Base-by-base conservation (phyloP, 2,329 filamentous ascomycete species). In the Xylariaceae sp. region DNA sequence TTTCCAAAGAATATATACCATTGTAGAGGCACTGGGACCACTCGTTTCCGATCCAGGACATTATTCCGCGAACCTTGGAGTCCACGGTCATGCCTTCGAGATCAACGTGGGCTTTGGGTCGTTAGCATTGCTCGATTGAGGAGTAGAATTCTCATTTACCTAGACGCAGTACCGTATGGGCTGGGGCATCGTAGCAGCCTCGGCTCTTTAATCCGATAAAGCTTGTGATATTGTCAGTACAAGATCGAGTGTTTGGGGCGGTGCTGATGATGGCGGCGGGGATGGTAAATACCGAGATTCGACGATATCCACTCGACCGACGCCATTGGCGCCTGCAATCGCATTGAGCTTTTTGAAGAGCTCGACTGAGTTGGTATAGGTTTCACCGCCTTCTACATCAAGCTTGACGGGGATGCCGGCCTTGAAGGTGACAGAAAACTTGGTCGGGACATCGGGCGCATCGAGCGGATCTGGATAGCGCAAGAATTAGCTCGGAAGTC, bases 291-390 rank as follows among this genome's bases (percentile, higher is more conserved):
- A 36, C 17, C 46, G 19, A 49, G 50, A 54, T 45, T 54, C 52
- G 9, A 92, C 88, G 66, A 93, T 93, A 71, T 93, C 89, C 60
- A 93, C 86, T 65, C 89, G 79, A 64, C 89, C 89, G 60, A 93
- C 82, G 68, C 89, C 89, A 74, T 51, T 48, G 13, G 76, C 79
- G 69, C 82, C 80, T 59, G 82, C 89, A 58, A 93, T 86, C 53
- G 81, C 75, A 74, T 92, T 92, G 62, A 83, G 78, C 50, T 81
- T 78, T 55, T 83, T 75, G 77, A 93, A 93, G 51, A 93, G 76
- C 66, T 88, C 84, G 50, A 90, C 78, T 5, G 83, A 76, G 65
- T 87, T 86, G 50, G 87, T 89, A 61, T 82, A 77, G 36, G 75
- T 77, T 75, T 87, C 81, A 47, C 76, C 79, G 48, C 53, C 59